These are phyloP conservation scores for Dimargaris cristalligena DNA, from an alignment of 192 early-diverging fungal genomes.

Conservation along the genomic window DNA sequence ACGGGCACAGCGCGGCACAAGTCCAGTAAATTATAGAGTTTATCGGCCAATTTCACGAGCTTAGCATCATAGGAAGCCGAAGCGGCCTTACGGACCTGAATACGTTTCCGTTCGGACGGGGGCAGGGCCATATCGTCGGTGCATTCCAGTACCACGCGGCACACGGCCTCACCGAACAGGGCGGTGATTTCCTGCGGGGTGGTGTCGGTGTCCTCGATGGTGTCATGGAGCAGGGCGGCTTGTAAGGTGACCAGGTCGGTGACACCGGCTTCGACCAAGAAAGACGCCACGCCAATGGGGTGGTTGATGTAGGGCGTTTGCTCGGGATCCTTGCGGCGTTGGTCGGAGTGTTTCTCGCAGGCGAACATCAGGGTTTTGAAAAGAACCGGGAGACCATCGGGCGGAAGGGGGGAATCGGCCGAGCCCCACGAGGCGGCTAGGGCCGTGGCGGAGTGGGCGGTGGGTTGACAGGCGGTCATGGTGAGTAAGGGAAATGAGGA, in stretches of 20 bases:
- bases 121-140: conserved; percentile 42
- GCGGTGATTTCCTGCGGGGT: conserved; percentile 33
- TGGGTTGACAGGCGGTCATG: no score
- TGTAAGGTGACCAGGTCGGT: conserved; percentile 24
- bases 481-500: no score
- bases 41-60: conserved; percentile 48
- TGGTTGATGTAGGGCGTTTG: conserved; percentile 47
- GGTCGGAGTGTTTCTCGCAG: conserved; percentile 30
- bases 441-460: no score
- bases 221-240: conserved; percentile 48
- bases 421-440: no score
- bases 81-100: conserved; percentile 37
- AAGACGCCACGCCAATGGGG: conserved; percentile 33
- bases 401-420: neutral
- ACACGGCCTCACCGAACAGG: conserved; percentile 30
- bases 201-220: conserved; percentile 50
- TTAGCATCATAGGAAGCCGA: conserved; percentile 37
- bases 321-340: conserved; percentile 33
- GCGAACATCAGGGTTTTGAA: conserved; percentile 22
- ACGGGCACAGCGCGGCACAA: conserved; percentile 24
- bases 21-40: conserved; percentile 42
- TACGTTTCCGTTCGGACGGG: conserved; percentile 28
- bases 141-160: conserved; percentile 32
- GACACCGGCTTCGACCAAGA: conserved; percentile 33
- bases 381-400: neutral